phyloP scores from a whole-genome alignment of 345 rosid genomes.

The Linum trigynum region DNA sequence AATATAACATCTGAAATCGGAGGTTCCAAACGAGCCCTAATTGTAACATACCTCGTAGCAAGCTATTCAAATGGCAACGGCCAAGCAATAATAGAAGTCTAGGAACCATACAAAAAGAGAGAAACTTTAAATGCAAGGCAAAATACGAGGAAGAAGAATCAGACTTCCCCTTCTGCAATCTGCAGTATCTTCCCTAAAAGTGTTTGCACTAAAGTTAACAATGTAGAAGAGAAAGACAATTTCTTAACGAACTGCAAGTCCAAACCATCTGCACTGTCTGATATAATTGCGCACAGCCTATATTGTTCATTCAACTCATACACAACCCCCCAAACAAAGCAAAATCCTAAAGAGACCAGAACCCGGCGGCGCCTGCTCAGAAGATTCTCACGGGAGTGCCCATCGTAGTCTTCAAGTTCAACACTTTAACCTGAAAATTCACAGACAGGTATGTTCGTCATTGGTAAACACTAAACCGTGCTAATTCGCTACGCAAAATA shows the following conservation, averaged over 20 bases:
- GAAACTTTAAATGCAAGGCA: too few species aligned
- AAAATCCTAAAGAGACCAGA: neutral
- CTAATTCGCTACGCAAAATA: too few species aligned
- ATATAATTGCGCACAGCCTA: too few species aligned
- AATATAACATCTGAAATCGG: too few species aligned
- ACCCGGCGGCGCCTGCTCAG: neutral
- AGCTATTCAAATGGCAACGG: too few species aligned
- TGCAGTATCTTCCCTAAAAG: neutral
- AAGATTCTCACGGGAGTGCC: neutral
- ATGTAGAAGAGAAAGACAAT: neutral
- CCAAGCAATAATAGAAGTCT: too few species aligned
- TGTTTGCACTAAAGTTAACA: neutral
- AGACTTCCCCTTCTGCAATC: neutral
- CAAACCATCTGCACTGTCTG: neutral
- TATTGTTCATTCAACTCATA: too few species aligned
- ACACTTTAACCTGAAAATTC: neutral
- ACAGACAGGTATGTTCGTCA: neutral
- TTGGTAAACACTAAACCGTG: too few species aligned
- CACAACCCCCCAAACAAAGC: too few species aligned
- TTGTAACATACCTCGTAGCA: too few species aligned
- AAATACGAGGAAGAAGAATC: neutral
- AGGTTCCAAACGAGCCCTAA: too few species aligned
- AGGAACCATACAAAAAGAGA: too few species aligned
- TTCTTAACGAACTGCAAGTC: neutral
- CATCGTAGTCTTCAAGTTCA: constrained; percentile 5